A percentile compares a stretch with the other conserved stretches of the same genome.
Conservation (phyloP, 768 basidiomycete genomes). For the Lactifluus piperatus region DNA sequence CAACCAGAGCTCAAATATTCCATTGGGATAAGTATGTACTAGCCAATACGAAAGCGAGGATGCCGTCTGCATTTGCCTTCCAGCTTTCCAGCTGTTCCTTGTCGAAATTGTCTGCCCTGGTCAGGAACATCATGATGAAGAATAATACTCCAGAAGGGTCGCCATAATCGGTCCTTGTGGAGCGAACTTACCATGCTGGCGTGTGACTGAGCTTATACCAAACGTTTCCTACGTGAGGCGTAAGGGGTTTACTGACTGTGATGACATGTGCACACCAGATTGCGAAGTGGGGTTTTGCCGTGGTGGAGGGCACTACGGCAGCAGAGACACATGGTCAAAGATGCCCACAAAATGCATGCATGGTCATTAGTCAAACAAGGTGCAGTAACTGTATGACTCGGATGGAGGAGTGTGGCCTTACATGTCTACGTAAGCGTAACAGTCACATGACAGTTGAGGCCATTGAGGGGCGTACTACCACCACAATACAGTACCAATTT, state of each 20-base stretch:
- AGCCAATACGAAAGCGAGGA: slow-evolving; percentile 1
- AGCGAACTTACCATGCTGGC: neutral
- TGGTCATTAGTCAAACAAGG: no score
- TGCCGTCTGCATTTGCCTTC: slow-evolving; percentile 1
- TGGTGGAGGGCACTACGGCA: neutral
- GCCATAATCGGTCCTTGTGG: neutral
- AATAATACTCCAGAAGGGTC: neutral
- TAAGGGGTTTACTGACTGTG: no score
- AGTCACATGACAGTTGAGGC: no score
- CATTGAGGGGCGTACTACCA: no score
- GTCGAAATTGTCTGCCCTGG: slow-evolving; percentile 3
- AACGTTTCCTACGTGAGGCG: neutral
- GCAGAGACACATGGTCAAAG: no score
- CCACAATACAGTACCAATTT: no score
- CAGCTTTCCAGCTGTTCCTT: slow-evolving; percentile 8
- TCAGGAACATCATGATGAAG: slow-evolving; percentile 9
- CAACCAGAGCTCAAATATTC: neutral
- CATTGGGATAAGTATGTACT: neutral
- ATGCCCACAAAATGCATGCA: no score
- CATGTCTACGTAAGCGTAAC: no score
- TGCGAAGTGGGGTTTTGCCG: neutral
- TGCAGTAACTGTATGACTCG: no score
- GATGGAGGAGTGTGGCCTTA: no score
- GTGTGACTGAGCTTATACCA: neutral
- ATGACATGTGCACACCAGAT: neutral